phyloP scores from a whole-genome alignment of 2,329 filamentous ascomycete species.

The Botrytis galanthina region DNA sequence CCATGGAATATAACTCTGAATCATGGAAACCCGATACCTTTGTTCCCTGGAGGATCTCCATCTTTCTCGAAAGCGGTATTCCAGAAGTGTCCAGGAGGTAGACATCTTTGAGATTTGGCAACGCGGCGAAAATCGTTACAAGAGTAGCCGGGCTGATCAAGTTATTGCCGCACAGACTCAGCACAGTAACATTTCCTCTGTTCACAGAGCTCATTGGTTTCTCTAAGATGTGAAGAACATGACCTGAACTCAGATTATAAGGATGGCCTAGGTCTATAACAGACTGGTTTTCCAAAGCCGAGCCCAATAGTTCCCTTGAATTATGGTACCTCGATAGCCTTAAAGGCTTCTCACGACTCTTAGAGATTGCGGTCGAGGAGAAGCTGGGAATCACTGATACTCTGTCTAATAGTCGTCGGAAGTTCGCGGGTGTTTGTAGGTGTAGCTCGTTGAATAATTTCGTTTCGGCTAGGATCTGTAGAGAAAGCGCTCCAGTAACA shows the following conservation, averaged over 20 bases:
- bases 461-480: background rate
- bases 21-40: background rate
- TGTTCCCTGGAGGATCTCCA: background rate
- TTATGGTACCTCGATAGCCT: background rate
- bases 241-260: background rate
- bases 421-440: background rate
- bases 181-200: background rate
- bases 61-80: background rate
- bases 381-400: background rate
- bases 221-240: background rate
- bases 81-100: background rate
- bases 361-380: background rate
- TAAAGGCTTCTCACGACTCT: background rate
- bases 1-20: background rate
- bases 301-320: background rate
- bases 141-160: background rate
- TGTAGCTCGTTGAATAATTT: background rate
- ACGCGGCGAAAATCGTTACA: background rate
- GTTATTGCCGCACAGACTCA: background rate
- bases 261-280: background rate
- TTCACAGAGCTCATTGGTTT: background rate
- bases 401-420: background rate
- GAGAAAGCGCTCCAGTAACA: background rate
- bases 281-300: background rate
- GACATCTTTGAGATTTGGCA: background rate